These are phyloP conservation scores for Cylindrotheca fusiformis DNA, from an alignment of 108 stramenopile species.

Conservation along the genomic window DNA sequence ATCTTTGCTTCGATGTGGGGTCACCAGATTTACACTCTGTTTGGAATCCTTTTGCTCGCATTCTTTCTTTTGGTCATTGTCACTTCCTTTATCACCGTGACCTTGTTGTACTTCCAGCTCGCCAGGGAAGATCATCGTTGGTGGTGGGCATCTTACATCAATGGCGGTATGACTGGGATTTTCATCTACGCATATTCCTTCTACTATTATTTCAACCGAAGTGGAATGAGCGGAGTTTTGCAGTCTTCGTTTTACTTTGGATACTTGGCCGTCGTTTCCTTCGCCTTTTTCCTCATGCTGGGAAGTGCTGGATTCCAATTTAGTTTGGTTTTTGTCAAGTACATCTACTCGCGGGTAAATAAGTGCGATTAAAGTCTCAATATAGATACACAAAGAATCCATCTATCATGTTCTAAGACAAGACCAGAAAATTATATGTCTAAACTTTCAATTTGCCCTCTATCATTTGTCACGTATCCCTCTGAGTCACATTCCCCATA, in stretches of 20 bases:
- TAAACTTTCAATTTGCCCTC: no score
- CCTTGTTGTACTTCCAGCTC: conserved; percentile 96
- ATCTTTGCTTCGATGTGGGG: conserved; percentile 99
- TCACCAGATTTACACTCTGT: conserved; percentile 98
- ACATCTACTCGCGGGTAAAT: conserved; percentile 93
- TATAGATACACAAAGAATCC: no score
- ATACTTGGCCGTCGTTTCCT: conserved; percentile 94
- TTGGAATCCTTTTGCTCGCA: conserved; percentile 95
- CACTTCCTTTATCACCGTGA: conserved; percentile 92
- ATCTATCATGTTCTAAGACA: no score
- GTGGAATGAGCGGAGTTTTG: conserved; percentile 92
- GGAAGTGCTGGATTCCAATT: conserved; percentile 93
- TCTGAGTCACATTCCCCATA: no score
- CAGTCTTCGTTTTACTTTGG: conserved; percentile 97
- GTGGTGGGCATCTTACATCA: conserved; percentile 98
- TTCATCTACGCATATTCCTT: conserved; percentile 96
- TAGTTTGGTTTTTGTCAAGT: conserved; percentile 90
- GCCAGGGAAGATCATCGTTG: conserved; percentile 96
- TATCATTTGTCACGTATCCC: no score
- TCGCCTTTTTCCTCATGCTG: conserved; percentile 96
- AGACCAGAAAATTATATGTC: no score
- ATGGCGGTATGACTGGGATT: conserved; percentile 93
- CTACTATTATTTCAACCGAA: conserved; percentile 94
- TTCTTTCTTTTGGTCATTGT: conserved; percentile 91
- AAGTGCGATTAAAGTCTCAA: conserved; percentile 82